Percentiles rank a stretch among this genome's conserved stretches.
These are phyloP conservation scores for Wickerhamiella domercqiae DNA, from an alignment of 805 yeast species.

Conservation along the genomic window DNA sequence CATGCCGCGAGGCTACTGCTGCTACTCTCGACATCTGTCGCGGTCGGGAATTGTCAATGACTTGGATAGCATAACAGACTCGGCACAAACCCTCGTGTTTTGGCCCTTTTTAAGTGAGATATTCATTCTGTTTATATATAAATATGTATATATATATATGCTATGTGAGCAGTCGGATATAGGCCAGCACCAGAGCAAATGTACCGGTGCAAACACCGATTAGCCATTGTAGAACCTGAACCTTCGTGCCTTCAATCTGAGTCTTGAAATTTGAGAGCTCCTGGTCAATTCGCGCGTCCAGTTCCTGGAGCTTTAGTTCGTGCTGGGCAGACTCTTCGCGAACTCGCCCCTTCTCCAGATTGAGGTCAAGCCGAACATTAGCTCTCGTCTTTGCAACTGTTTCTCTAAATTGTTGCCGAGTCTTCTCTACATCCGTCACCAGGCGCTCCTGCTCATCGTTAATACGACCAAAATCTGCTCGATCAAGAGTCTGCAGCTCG, in stretches of 20 bases:
- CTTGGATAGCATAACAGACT: too few species aligned
- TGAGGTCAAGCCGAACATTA: constrained; percentile 77
- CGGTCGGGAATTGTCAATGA: too few species aligned
- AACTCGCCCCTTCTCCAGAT: constrained; percentile 86
- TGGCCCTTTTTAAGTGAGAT: too few species aligned
- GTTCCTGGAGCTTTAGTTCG: constrained; percentile 85
- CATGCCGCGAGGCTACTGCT: too few species aligned
- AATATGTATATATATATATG: too few species aligned
- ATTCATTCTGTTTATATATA: too few species aligned
- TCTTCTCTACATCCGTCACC: constrained; percentile 68
- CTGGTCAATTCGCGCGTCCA: constrained; percentile 88
- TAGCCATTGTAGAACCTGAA: constrained; percentile 96
- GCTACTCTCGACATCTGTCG: too few species aligned
- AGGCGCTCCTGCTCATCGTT: constrained; percentile 79
- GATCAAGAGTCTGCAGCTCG: constrained; percentile 77
- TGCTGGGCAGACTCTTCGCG: constrained; percentile 88
- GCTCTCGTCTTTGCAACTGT: constrained; percentile 85
- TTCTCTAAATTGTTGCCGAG: constrained; percentile 72
- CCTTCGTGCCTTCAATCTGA: constrained; percentile 88
- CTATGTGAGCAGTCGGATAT: constrained; percentile 62
- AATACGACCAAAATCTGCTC: constrained; percentile 65
- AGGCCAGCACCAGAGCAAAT: constrained; percentile 83
- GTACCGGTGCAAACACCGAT: constrained; percentile 98
- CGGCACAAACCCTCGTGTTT: too few species aligned
- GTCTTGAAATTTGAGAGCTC: constrained; percentile 89